These are phyloP conservation scores for Mesotaenium endlicherianum DNA, from an alignment of 139 green algal genomes.

Conservation along the genomic window DNA sequence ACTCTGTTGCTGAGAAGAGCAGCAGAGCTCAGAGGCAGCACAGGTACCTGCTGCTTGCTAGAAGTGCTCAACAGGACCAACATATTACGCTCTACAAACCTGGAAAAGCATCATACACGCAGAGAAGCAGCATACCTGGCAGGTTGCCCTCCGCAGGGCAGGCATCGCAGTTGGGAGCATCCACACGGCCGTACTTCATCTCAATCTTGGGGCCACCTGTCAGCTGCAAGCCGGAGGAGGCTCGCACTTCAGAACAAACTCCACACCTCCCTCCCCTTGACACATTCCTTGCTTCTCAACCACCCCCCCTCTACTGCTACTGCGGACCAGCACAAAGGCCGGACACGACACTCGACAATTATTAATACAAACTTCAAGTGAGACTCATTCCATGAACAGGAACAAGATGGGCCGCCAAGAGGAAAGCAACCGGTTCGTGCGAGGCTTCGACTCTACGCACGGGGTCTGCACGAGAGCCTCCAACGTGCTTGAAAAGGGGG, in stretches of 20 bases:
- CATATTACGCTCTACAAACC: too few relatives aligned
- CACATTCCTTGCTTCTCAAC: not conserved
- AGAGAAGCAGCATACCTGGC: conserved; percentile 54
- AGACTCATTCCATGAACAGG: not conserved
- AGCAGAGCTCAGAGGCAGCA: too few relatives aligned
- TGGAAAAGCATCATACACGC: not conserved
- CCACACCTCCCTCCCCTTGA: not conserved
- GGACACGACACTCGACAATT: not conserved
- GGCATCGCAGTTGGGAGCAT: conserved; percentile 60
- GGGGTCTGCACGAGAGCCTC: too few relatives aligned
- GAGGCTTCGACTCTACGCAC: too few relatives aligned
- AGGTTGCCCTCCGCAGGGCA: conserved; percentile 77
- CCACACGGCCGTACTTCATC: conserved; percentile 79
- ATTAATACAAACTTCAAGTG: not conserved
- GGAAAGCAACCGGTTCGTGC: not conserved
- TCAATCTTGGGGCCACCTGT: conserved; percentile 81
- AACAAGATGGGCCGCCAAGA: not conserved
- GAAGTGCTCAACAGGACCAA: too few relatives aligned
- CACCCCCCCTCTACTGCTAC: not conserved
- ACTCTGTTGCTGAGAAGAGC: too few relatives aligned
- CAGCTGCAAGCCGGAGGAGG: conserved; percentile 2
- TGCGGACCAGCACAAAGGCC: not conserved
- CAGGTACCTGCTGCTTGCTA: too few relatives aligned
- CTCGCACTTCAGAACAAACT: not conserved
- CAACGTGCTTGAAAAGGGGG: too few relatives aligned